Percentiles rank a stretch among this genome's conserved stretches.
These are phyloP conservation scores for Penicillium nordicum DNA, from an alignment of 2,329 filamentous ascomycete species.

Conservation along the genomic window DNA sequence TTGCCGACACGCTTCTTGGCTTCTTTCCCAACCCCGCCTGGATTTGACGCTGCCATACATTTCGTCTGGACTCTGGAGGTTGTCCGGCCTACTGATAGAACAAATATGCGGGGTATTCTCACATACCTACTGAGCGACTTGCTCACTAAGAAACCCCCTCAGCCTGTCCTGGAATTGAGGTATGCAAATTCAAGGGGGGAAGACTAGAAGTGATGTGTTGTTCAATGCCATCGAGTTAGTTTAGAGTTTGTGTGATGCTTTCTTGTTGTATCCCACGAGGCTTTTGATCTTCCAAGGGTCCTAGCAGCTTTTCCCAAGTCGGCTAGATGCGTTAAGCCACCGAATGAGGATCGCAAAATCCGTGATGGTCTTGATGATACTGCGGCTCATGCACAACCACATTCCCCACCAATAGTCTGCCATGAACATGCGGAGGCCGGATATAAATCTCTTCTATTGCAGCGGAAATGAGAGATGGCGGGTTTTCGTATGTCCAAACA, in stretches of 20 bases:
- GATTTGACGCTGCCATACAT: conserved; percentile 41
- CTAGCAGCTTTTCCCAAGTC: conserved; percentile 33
- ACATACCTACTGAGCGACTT: conserved; percentile 42
- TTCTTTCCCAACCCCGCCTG: conserved; percentile 11
- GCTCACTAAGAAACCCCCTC: conserved; percentile 35
- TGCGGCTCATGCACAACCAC: conserved; percentile 46
- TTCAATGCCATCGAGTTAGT: neutral
- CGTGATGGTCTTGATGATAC: conserved; percentile 38
- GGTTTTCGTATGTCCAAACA: neutral
- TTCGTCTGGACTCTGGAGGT: conserved; percentile 32
- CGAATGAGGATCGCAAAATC: conserved; percentile 40
- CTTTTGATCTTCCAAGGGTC: neutral
- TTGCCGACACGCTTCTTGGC: conserved; percentile 28
- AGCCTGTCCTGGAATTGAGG: conserved; percentile 44
- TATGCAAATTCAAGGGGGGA: conserved; percentile 44
- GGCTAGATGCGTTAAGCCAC: conserved; percentile 38
- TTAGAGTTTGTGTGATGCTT: conserved; percentile 26
- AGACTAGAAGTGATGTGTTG: conserved; percentile 22
- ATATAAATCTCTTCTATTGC: conserved; percentile 41
- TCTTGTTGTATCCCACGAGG: conserved; percentile 9
- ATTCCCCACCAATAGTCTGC: conserved; percentile 45
- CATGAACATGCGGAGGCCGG: conserved; percentile 46
- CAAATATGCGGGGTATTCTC: conserved; percentile 45
- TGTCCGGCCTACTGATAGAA: conserved; percentile 47
- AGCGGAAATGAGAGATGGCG: neutral